phyloP scores from a whole-genome alignment of 2,329 filamentous ascomycete genomes.

The Sordariomycetes sp. region DNA sequence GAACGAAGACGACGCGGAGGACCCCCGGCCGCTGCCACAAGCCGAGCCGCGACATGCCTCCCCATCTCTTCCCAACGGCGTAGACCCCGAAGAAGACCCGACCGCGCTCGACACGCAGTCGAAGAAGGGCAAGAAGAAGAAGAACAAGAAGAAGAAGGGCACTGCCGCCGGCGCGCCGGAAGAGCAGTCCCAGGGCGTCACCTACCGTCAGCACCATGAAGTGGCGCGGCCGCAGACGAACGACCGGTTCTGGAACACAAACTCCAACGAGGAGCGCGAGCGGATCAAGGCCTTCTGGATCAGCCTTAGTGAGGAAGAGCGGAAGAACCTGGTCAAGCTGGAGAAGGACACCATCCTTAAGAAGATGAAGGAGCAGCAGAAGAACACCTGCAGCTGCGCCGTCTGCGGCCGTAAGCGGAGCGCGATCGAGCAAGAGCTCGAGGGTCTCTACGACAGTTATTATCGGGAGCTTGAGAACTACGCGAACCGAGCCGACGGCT shows the following conservation, averaged over 20 bases:
- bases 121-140: slow-evolving; percentile 52
- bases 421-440: slow-evolving; percentile 94
- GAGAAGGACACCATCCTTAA: slow-evolving; percentile 96
- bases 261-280: slow-evolving; percentile 85
- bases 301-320: slow-evolving; percentile 83
- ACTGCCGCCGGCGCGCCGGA: neutral
- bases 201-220: neutral
- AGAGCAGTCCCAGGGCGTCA: neutral
- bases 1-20: slow-evolving; percentile 26
- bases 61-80: neutral
- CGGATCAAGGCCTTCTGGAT: slow-evolving; percentile 99
- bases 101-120: slow-evolving; percentile 16
- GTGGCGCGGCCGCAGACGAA: slow-evolving; percentile 2
- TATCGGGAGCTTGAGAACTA: slow-evolving; percentile 98
- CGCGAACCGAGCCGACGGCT: slow-evolving; percentile 64
- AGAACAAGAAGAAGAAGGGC: slow-evolving; percentile 53
- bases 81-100: slow-evolving; percentile 20
- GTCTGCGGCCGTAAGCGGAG: slow-evolving; percentile 94
- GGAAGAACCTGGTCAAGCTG: slow-evolving; percentile 90
- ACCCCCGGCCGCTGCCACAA: slow-evolving; percentile 5
- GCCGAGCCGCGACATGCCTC: neutral
- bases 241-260: slow-evolving; percentile 82
- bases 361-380: slow-evolving; percentile 99
- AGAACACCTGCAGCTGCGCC: slow-evolving; percentile 96
- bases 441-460: slow-evolving; percentile 96